phyloP scores from a whole-genome alignment of 108 stramenopile genomes.

The Nitzschia sp. region DNA sequence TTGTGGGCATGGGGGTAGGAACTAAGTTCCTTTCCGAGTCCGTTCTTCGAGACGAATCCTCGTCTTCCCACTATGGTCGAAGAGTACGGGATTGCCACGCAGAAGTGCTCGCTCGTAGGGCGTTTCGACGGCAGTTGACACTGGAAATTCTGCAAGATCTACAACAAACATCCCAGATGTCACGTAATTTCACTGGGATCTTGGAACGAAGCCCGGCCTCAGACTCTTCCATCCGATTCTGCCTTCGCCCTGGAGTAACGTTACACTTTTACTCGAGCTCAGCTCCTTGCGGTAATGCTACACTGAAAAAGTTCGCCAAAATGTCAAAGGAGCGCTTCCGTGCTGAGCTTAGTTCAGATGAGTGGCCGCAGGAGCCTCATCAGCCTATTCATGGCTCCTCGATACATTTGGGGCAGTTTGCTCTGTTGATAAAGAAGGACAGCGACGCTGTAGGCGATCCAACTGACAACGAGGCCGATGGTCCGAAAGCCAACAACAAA shows the following conservation, averaged over 20 bases:
- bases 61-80: slow-evolving; percentile 49
- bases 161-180: background rate
- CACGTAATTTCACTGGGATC: background rate
- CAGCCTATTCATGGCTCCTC: slow-evolving; percentile 63
- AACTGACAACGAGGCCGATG: background rate
- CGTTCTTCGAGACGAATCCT: slow-evolving; percentile 38
- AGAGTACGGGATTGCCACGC: slow-evolving; percentile 83
- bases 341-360: slow-evolving; percentile 59
- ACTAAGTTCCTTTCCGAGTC: slow-evolving; percentile 80
- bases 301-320: slow-evolving; percentile 81
- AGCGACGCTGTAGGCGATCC: background rate
- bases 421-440: slow-evolving; percentile 78
- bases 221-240: slow-evolving; percentile 16
- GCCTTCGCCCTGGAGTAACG: slow-evolving; percentile 59
- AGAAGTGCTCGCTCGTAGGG: slow-evolving; percentile 81
- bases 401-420: slow-evolving; percentile 70
- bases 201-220: background rate
- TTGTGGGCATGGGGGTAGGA: slow-evolving; percentile 79
- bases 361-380: slow-evolving; percentile 70
- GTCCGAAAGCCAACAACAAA: slow-evolving; percentile 7
- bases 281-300: slow-evolving; percentile 88
- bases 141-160: slow-evolving; percentile 58
- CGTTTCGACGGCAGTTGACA: slow-evolving; percentile 68
- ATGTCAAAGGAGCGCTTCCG: slow-evolving; percentile 78
- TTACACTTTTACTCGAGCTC: slow-evolving; percentile 84